Evolutionary conservation across 2,329 filamentous ascomycete species (phyloP), one percentile per base, ranked within the genome.

Genomic region (Pseudogymnoascus sp.): DNA sequence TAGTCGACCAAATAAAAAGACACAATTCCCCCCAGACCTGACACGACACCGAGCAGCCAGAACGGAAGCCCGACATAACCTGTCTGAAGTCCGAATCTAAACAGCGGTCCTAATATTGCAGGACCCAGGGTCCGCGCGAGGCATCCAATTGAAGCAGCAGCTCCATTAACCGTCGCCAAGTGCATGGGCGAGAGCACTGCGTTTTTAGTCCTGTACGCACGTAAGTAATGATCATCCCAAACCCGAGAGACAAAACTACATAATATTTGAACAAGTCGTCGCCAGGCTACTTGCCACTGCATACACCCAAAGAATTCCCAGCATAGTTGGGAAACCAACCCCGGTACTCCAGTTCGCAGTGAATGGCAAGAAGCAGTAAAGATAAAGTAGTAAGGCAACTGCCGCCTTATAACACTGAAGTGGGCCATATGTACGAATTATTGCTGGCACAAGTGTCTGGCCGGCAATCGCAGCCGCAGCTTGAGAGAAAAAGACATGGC

Each of bases 101-200:
- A 60, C 33, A 60, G 35, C 4, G 38, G 58, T 3, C 58, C 38
- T 1, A 38, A 43, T 5, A 60, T 25, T 14, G 25, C 25, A 33
- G 58, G 58, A 5, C 58, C 58, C 1, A 60, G 20, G 35, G 58
- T 50, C 3, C 58, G 58, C 4, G 58, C 38, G 43, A 60, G 38
- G 12, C 58, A 60, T 16, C 58, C 58, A 35, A 60, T 22, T 12
- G 58, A 60, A n/a, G 22, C 38, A 11, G 58, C 25, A 2, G 58
- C 22, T 43, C 58, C 58, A 35, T 60, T 60, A 7, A 33, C 58
- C 6, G 22, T 60, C 14, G 58, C 58, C 37, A 60, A 35, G 20
- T 50, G 18, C 20, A 43, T 47, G 18, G 36, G 37, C 6, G 58
- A 60, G 8, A 38, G 38, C 18, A 50, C 58, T n/a, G 58, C 35